phyloP scores from a whole-genome alignment of 2,329 filamentous ascomycete genomes.

The Microsporum audouinii region DNA sequence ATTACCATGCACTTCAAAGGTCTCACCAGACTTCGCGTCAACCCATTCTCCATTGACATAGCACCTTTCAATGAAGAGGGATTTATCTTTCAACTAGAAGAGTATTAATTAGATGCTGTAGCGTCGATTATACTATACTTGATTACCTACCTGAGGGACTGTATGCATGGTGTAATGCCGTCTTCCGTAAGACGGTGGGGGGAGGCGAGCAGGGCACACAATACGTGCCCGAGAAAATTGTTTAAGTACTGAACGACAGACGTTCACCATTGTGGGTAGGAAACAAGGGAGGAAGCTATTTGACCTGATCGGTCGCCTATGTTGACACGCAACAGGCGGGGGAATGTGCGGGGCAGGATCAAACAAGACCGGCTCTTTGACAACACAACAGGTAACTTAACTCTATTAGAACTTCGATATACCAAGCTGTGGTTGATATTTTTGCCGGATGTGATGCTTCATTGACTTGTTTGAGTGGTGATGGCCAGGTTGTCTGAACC shows the following conservation, averaged over 20 bases:
- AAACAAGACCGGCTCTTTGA: neutral
- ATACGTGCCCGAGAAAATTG: slow-evolving; percentile 27
- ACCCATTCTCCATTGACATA: slow-evolving; percentile 95
- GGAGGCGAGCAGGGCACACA: slow-evolving; percentile 28
- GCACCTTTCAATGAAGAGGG: slow-evolving; percentile 69
- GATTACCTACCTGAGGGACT: slow-evolving; percentile 28
- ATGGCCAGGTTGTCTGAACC: neutral
- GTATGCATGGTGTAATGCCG: slow-evolving; percentile 34
- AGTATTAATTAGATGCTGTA: neutral
- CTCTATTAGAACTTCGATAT: neutral
- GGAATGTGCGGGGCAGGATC: neutral
- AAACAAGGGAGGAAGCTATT: neutral
- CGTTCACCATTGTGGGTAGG: slow-evolving; percentile 10
- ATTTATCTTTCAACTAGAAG: slow-evolving; percentile 59
- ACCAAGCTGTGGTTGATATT: neutral
- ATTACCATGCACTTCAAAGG: slow-evolving; percentile 70
- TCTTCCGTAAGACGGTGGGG: slow-evolving; percentile 22
- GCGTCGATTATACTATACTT: slow-evolving; percentile 3
- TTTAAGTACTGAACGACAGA: slow-evolving; percentile 22
- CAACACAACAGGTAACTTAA: neutral
- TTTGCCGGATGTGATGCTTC: neutral
- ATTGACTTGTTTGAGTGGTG: neutral
- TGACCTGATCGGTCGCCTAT: neutral
- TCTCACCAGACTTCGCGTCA: slow-evolving; percentile 72
- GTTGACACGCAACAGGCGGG: neutral